Evolutionary conservation across 2,329 filamentous ascomycete species (phyloP).

Genomic region (Hypoxylon sp.): DNA sequence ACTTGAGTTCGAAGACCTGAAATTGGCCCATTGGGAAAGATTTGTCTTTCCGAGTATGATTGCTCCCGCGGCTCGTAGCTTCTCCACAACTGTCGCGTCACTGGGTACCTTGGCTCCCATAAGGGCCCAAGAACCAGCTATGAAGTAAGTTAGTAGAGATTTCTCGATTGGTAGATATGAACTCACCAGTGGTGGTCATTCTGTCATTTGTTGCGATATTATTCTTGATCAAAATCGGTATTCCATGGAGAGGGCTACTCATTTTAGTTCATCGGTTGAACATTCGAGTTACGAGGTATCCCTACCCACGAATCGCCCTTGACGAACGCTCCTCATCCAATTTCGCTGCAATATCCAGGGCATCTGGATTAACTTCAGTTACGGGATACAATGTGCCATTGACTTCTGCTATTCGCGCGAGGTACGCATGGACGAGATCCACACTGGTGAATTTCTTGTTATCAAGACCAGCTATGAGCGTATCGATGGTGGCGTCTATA

Average conservation of each 20-base stretch:
- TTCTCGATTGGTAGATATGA: not conserved
- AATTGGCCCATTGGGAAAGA: constrained; percentile 76
- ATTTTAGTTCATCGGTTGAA: not conserved
- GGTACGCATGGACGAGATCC: constrained; percentile 54
- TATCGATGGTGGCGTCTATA: constrained; percentile 48
- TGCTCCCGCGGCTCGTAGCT: constrained; percentile 72
- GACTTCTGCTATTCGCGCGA: constrained; percentile 55
- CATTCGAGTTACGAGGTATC: not conserved
- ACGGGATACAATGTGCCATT: constrained; percentile 55
- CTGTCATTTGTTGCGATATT: constrained; percentile 74
- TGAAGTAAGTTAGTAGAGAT: not conserved
- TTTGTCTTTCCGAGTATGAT: constrained; percentile 78
- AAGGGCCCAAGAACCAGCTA: constrained; percentile 74
- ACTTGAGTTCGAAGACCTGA: constrained; percentile 67
- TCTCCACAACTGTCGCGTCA: constrained; percentile 72
- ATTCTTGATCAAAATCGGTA: constrained; percentile 77
- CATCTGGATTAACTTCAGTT: constrained; percentile 58
- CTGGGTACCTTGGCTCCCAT: constrained; percentile 69
- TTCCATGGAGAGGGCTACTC: constrained; percentile 69
- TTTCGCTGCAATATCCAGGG: constrained; percentile 56
- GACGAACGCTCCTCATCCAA: constrained; percentile 53
- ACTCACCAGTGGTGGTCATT: constrained; percentile 64
- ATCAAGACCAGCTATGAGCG: constrained; percentile 48
- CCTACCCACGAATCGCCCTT: not conserved
- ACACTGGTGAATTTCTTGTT: constrained; percentile 51